Base-by-base conservation (phyloP, 2,329 filamentous ascomycete species). In the Neofusicoccum sp. region DNA sequence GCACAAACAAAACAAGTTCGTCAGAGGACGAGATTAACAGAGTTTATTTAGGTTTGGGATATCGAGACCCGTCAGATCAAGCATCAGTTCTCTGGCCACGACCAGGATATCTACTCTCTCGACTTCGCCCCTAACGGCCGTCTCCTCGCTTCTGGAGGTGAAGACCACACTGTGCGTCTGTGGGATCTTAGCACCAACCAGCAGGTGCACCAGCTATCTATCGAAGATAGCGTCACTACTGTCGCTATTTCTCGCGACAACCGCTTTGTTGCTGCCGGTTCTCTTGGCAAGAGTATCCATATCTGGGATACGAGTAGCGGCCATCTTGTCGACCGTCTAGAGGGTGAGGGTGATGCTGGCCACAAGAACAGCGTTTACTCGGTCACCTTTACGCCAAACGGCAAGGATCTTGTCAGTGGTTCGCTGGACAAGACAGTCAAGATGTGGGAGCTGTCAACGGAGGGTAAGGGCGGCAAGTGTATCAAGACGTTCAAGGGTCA, bases 341-440 rank as follows among this genome's bases (percentile, higher is more conserved):
- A 99, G 76, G 94, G 93, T 16, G 89, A 92, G 4, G 22, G 22
- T 22, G 22, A 22, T 22, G 91, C 96, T 67, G 95, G 95, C 11
- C 95, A 98, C 82, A 96, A 96, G 79, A 95, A 99, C 67, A 96
- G 91, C 70, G 95, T 98, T 28, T 98, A 98, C 77, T 94, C 90
- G 11, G 95, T 99, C 28, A 94, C 95, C 0, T 99, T 99, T 78
- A 93, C 93, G 12, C 95, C 95, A 33, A 94, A 91, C 70, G 94
- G 94, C 66, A 91, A 93, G 71, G 92, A 96, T 69, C 88, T 99
- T 44, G 94, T 98, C 73, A 96, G 91, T 71, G 95, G 95, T 67
- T 96, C 91, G 84, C 81, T 98, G 70, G 95, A 99, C 77, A 96
- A 96, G 84, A 98, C 94, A 0, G 98, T 98, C 83, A 97, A 97